Conservation (phyloP, 805 yeast species). For the Candida insectalens region DNA sequence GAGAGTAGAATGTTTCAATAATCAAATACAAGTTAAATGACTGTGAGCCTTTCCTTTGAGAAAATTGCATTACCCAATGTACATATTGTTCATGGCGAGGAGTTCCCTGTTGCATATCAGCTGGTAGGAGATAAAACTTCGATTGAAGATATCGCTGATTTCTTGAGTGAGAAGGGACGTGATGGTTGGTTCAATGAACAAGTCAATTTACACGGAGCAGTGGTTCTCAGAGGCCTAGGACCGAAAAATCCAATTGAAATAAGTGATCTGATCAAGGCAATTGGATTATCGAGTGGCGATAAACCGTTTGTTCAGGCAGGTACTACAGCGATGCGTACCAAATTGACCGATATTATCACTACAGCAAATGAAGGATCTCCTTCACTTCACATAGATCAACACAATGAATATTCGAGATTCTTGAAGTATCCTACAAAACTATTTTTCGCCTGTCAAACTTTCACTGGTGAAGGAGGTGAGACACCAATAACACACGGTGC, state of each 20-base stretch:
- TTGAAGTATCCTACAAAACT: constrained; percentile 19
- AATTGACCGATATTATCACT: constrained; percentile 15
- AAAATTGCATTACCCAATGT: constrained; percentile 6
- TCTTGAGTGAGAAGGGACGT: constrained; percentile 10
- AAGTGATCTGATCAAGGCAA: constrained; percentile 13
- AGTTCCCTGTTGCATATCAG: constrained; percentile 11
- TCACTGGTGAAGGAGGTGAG: constrained; percentile 21
- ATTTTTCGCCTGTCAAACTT: constrained; percentile 16
- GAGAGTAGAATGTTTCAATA: no score
- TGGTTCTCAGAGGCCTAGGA: constrained; percentile 19
- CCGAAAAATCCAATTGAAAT: constrained; percentile 15
- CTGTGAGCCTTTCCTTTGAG: no score
- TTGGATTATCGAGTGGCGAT: constrained; percentile 15
- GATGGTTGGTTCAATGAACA: constrained; percentile 16
- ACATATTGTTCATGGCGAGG: constrained; percentile 12
- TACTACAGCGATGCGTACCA: constrained; percentile 18
- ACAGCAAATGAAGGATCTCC: constrained; percentile 27
- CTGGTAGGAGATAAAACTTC: constrained; percentile 1
- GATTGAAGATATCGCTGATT: constrained; percentile 2
- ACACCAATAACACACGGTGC: constrained; percentile 27
- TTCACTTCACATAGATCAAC: constrained; percentile 17
- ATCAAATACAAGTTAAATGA: no score
- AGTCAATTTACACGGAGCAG: constrained; percentile 20
- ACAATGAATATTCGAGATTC: constrained; percentile 26
- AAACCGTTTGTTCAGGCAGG: constrained; percentile 22